Conservation (phyloP, 257 asterid genomes). For the Solanum lycopersicoides region DNA sequence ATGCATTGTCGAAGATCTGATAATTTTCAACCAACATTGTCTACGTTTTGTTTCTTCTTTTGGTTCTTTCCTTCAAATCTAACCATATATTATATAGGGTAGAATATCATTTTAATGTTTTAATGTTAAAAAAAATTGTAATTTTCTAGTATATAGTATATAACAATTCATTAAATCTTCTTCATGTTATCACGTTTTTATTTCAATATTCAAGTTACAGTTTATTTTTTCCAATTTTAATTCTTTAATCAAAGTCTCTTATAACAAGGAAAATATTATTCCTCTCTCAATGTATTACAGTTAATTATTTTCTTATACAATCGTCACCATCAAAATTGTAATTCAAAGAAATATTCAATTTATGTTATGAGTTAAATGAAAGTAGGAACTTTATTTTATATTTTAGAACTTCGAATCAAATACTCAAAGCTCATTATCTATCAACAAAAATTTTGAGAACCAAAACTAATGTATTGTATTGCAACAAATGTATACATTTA, state of each 20-base stretch:
- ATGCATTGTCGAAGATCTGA: not conserved
- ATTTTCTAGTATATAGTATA: not conserved
- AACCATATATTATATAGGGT: not conserved
- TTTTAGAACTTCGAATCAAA: not conserved
- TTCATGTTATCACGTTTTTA: not conserved
- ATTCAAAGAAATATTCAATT: not conserved
- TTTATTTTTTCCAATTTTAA: not conserved
- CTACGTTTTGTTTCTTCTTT: not conserved
- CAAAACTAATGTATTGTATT: not conserved
- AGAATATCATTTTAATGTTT: not conserved
- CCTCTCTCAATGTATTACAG: not conserved
- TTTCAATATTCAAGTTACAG: not conserved
- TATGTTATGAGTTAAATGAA: not conserved
- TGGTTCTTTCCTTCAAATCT: not conserved
- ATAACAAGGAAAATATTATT: not conserved
- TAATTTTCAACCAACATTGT: not conserved
- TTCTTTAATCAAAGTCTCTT: not conserved
- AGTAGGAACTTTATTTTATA: not conserved
- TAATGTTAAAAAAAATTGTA: not conserved
- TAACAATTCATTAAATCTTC: not conserved
- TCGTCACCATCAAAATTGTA: not conserved
- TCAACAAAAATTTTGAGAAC: not conserved
- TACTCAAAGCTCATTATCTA: not conserved
- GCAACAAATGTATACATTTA: not conserved
- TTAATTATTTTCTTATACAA: not conserved